Evolutionary conservation across 78 protist species (phyloP), one percentile per base, ranked within the genome.

Genomic region (Speleostelium caveatum): DNA sequence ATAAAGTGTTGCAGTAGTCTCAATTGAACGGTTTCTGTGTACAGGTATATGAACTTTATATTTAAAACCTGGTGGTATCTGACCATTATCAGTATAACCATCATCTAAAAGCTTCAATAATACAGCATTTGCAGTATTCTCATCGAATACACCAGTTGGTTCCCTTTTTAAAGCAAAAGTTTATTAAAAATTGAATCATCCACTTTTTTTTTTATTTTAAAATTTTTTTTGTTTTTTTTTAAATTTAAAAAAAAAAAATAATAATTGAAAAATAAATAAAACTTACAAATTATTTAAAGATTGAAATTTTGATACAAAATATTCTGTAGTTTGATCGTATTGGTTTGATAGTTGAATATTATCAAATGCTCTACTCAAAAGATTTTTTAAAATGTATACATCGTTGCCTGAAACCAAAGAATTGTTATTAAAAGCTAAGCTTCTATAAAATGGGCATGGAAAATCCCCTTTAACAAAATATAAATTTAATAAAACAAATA

Each of bases 1-100:
- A 65, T 71, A 92, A 6, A 92, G 60, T 12, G 85, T 75, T 41
- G 95, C 95, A 0, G 59, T 67, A 21, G 92, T 71, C 36, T 92
- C 95, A 69, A 92, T 53, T 4, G 87, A 72, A 75, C 95, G 28
- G 60, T 92, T 62, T 33, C 61, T 38, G 19, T 74, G 49, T 21
- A 92, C 95, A 39, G 95, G 95, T 28, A 92, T 28, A 71, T 86
- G 39, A 2, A 92, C 92, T 86, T 92, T 92, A 38, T 92, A 92
- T 30, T 51, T 19, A 33, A 66, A 63, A 53, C 92, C 85, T 30
- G 78, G 77, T 73, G 88, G 94, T 51, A 92, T 85, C 35, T 36
- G 32, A 32, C 92, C 95, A 68, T 92, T 72, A 60, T 92, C 95
- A 1, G 21, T 60, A 58, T 85, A 92, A 28, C 95, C 95, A 87